Evolutionary conservation across 2,329 filamentous ascomycete species (phyloP), one percentile per base, ranked within the genome.

Genomic region (Colletotrichum viniferum): DNA sequence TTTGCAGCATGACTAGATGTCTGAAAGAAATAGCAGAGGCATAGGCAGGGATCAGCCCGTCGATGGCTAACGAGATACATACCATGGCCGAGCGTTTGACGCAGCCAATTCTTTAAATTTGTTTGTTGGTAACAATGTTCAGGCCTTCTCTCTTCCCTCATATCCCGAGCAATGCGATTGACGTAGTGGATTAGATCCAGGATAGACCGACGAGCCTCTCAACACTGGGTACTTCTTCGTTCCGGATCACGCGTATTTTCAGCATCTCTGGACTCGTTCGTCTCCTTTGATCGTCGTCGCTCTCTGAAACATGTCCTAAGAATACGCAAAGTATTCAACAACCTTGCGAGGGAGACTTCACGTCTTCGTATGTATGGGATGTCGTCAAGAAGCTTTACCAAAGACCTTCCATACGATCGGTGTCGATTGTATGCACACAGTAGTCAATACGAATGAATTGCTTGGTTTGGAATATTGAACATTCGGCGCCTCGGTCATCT

Each of bases 391-490:
- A n/a, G 18, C 5, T 43, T 43, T 12, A n/a, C 4, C 1, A 14
- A 14, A 14, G 32, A 4, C 32, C 32, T 34, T 34, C 32, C 32
- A 34, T 34, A 34, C 32, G 3, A 34, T 34, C 0, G 13, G 32
- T 34, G 13, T 34, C 13, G 32, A 4, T 34, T 34, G 13, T 13
- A 34, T 34, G 32, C 3, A 34, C 32, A 4, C 5, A 34, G 2
- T 1, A 3, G 1, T 4, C 0, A 10, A 32, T 1, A 2, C 32
- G 32, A 3, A 1, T 34, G 32, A 0, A 34, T 8, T 38, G 36
- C 16, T 43, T 21, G 38, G 38, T 48, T 48, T 21, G 18, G 43
- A 12, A 12, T 21, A 13, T 13, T 48, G 3, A 48, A 21, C 4
- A 21, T 13, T 48, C n/a, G 43, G 43, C n/a, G n/a, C 4, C 3